Conservation (phyloP, 257 asterid species). For the Cruciata laevipes region DNA sequence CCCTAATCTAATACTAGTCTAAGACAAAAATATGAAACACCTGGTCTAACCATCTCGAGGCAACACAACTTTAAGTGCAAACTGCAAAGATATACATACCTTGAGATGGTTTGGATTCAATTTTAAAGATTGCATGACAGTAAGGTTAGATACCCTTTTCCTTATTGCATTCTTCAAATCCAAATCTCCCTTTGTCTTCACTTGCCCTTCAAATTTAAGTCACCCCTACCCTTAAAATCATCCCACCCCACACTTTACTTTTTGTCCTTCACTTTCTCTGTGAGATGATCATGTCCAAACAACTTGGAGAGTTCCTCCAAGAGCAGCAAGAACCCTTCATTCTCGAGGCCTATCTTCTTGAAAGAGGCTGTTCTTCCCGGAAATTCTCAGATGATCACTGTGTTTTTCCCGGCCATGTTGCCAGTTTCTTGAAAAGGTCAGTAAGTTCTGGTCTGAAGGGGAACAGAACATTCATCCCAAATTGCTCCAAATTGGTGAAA, state of each 20-base stretch:
- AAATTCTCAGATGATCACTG: constrained; percentile 2
- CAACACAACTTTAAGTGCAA: constrained; percentile 14
- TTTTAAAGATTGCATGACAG: constrained; percentile 26
- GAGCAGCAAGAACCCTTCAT: constrained; percentile 76
- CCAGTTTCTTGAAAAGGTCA: constrained; percentile 23
- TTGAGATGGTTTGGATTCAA: constrained; percentile 2
- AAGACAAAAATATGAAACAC: neutral
- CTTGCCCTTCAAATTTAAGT: constrained; percentile 25
- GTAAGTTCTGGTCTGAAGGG: constrained; percentile 23
- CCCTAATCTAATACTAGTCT: neutral
- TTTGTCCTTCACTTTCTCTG: neutral
- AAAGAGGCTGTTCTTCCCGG: constrained; percentile 26
- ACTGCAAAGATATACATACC: constrained; percentile 5
- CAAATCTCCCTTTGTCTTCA: constrained; percentile 13
- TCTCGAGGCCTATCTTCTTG: constrained; percentile 48
- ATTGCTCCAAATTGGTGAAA: constrained; percentile 37
- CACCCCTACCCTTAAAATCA: constrained; percentile 10
- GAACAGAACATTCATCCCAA: constrained; percentile 26
- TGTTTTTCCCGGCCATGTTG: neutral
- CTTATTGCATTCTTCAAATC: constrained; percentile 8
- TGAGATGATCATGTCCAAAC: constrained; percentile 6
- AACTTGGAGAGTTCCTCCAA: constrained; percentile 45
- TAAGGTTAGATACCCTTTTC: constrained; percentile 12
- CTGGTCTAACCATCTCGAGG: constrained; percentile 13
- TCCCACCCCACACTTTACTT: constrained; percentile 16